phyloP scores from a whole-genome alignment of 257 asterid genomes.

The Oldenlandia corymbosa region DNA sequence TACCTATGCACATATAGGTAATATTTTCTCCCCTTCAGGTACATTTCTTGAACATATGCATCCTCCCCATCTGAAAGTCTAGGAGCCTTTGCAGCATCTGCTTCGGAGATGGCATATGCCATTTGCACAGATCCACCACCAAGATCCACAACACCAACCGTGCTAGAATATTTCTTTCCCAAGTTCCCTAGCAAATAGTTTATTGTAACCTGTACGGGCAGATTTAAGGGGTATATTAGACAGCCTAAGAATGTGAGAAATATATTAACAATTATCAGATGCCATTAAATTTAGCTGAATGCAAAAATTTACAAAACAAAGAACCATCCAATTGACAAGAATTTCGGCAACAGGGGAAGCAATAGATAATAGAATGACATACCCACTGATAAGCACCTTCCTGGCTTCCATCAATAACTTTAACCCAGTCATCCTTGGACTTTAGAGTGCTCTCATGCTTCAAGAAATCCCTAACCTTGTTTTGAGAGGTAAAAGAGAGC shows the following conservation, averaged over 20 bases:
- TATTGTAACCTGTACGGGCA: conserved; percentile 45
- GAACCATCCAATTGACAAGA: not conserved
- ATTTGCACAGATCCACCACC: conserved; percentile 59
- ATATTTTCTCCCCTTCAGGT: conserved; percentile 37
- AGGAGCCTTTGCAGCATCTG: conserved; percentile 43
- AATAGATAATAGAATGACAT: too few relatives aligned
- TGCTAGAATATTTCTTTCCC: conserved; percentile 40
- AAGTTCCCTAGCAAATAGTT: conserved; percentile 58
- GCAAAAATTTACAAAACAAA: not conserved
- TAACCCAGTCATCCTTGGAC: conserved; percentile 50
- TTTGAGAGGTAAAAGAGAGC: not conserved
- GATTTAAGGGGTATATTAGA: not conserved
- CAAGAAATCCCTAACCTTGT: conserved; percentile 50
- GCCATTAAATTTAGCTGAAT: not conserved
- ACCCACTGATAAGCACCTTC: conserved; percentile 86
- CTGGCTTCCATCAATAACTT: conserved; percentile 51
- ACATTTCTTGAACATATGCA: conserved; percentile 37
- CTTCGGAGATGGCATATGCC: conserved; percentile 45
- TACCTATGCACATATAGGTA: conserved; percentile 48
- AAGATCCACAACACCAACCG: conserved; percentile 70
- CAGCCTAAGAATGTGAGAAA: not conserved
- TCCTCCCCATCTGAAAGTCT: conserved; percentile 32
- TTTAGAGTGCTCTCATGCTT: conserved; percentile 42
- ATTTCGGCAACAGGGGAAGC: not conserved
- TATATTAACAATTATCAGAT: not conserved